Evolutionary conservation across 73 alveolate genomes (phyloP), one percentile per base, ranked within the genome.

Genomic region (Paramecium sonneborni): DNA sequence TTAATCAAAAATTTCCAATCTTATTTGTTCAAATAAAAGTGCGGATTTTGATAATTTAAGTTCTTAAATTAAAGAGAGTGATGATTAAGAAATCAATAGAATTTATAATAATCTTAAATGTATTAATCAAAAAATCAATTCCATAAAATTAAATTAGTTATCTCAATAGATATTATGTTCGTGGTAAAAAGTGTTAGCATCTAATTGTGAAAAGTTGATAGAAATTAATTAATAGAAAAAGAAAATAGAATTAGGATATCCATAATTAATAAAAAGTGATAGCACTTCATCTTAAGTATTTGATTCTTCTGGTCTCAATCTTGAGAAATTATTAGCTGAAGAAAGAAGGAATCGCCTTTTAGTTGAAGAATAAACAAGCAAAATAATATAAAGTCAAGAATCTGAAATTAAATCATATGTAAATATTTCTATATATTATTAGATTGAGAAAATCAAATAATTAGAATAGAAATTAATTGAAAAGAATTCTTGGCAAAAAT

Each of bases 361-460:
- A 21, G 86, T 72, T 35, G 86, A 72, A 38, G 86, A 72, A 18
- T 37, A 72, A 30, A 72, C 86, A 14, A 72, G 86, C 11, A 38
- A 35, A 72, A 72, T 72, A 35, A 72, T 72, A 34, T 30, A 11
- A 72, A 72, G 86, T 72, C 23, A 72, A 20, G 86, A 72, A 72
- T 30, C 55, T 28, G 58, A 72, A 72, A 72, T 72, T 9, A 72
- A 72, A 18, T 35, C 55, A 35, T 72, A 35, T 35, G 86, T 72
- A 72, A 3, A 8, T 34, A 35, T 15, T 28, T 18, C 68, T 52
- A n/a, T 0, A 35, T 34, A 72, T 35, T 34, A 1, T 38, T n/a
- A 72, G 86, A 72, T 38, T 6, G 62, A 72, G 52, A 72, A 72
- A 35, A 35, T 72, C 18, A 38, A 72, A 10, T 18, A 72, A 38